Conservation (phyloP, 352 stramenopile species). For the Thalassiosira livingstoniorum region DNA sequence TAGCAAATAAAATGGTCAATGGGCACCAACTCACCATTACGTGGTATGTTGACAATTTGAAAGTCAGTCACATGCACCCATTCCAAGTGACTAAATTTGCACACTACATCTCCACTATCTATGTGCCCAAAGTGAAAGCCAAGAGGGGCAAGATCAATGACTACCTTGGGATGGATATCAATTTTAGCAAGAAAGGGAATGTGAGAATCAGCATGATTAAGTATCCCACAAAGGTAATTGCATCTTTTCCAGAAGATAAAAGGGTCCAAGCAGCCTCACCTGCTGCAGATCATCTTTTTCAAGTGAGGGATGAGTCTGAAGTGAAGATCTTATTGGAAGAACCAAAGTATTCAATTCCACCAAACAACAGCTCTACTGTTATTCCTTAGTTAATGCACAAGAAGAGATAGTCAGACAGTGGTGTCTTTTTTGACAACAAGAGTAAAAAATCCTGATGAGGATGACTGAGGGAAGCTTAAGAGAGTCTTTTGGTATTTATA, state of each 20-base stretch:
- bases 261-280: not conserved
- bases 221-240: conserved; percentile 40
- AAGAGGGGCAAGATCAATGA: conserved; percentile 40
- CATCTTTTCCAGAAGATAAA: conserved; percentile 2
- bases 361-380: too few species aligned
- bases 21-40: conserved; percentile 58
- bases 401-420: not conserved
- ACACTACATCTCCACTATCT: not conserved
- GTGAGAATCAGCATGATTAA: conserved; percentile 46
- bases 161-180: conserved; percentile 57
- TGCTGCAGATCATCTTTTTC: conserved; percentile 4
- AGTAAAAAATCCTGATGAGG: not conserved
- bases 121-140: not conserved
- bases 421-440: not conserved
- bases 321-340: too few species aligned
- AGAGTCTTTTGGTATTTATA: not conserved
- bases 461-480: too few species aligned
- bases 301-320: not conserved
- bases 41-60: conserved; percentile 58
- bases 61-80: conserved; percentile 32
- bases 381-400: too few species aligned
- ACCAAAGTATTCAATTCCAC: too few species aligned
- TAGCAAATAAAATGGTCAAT: conserved; percentile 62
- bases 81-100: conserved; percentile 26
- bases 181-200: conserved; percentile 33